These are phyloP conservation scores for Chaetomium globosum DNA, from an alignment of 2,329 filamentous ascomycete genomes.

Conservation along the genomic window DNA sequence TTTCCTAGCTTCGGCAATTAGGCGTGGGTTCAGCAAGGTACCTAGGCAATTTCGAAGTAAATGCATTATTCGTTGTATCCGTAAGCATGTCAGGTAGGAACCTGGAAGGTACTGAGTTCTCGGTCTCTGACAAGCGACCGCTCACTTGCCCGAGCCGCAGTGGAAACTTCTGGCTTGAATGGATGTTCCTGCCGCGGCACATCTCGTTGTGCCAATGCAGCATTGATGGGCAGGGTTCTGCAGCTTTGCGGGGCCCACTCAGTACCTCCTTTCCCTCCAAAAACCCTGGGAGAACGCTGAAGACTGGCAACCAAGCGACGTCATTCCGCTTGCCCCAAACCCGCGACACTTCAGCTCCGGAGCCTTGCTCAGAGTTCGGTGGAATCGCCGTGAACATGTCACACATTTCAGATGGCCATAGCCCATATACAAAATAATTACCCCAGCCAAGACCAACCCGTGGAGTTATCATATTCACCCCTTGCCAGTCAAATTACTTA, in stretches of 20 bases:
- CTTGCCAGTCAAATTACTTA: background rate
- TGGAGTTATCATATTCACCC: background rate
- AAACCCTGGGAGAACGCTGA: background rate
- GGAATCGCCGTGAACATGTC: constrained; percentile 10
- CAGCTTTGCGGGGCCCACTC: background rate
- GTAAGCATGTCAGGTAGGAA: no score
- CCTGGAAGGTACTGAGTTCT: background rate
- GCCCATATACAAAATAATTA: background rate
- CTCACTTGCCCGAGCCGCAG: background rate
- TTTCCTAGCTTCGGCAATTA: no score
- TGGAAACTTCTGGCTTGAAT: background rate
- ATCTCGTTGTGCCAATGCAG: background rate
- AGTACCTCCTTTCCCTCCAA: background rate
- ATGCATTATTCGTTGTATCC: background rate
- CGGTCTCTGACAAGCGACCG: constrained; percentile 3
- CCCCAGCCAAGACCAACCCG: background rate
- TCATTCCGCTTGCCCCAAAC: constrained; percentile 23
- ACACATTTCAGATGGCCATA: background rate
- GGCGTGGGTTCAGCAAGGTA: background rate
- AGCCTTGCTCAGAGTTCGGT: background rate
- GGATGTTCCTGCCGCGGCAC: constrained; percentile 1
- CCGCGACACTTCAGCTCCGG: background rate
- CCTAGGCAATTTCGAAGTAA: background rate
- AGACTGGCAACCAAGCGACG: constrained; percentile 14
- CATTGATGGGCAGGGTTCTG: background rate